Evolutionary conservation across 2,329 filamentous ascomycete genomes (phyloP), one percentile per base, ranked within the genome.

Genomic region (Dothidotthia symphoricarpi): DNA sequence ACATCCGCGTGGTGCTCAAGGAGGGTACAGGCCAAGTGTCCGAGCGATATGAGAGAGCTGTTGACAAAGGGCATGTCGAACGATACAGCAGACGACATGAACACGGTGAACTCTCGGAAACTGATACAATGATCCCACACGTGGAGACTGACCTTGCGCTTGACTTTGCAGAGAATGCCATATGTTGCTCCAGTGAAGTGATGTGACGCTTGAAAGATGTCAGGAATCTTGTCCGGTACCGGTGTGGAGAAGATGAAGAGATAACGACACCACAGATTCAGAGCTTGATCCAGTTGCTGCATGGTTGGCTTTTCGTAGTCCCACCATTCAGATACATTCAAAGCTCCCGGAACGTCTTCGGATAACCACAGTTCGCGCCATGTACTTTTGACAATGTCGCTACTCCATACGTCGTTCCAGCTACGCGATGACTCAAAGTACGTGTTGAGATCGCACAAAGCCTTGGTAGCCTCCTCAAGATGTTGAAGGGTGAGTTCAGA

Each of bases 121-220:
- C 74, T 75, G 45, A 82, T 81, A 14, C 76, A 76, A 54, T 82
- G 79, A 48, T 82, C 79, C 79, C 79, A 82, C 39, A 82, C 16
- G 76, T 71, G 61, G 79, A 79, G 47, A 81, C 69, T 62, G 81
- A 81, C 60, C 78, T 79, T 9, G 82, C 73, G 41, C 82, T 75
- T 78, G 49, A 80, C 69, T 61, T 81, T 81, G 59, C 77, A 78
- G 6, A 81, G 71, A 43, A 81, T 75, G 24, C 79, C 79, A 41
- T 81, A 82, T 0, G 78, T 75, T 4, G 76, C 77, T 37, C 76
- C 77, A 28, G 80, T 76, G 41, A 75, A 78, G 61, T 82, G 79
- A 51, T 82, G 79, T 3, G 79, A 81, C 19, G 77, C 77, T 57
- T 82, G 79, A 57, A 81, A 82, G 4, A 82, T 76, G n/a, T 70